Conservation (phyloP, 139 green algal genomes). For the Edaphochlamys debaryana region DNA sequence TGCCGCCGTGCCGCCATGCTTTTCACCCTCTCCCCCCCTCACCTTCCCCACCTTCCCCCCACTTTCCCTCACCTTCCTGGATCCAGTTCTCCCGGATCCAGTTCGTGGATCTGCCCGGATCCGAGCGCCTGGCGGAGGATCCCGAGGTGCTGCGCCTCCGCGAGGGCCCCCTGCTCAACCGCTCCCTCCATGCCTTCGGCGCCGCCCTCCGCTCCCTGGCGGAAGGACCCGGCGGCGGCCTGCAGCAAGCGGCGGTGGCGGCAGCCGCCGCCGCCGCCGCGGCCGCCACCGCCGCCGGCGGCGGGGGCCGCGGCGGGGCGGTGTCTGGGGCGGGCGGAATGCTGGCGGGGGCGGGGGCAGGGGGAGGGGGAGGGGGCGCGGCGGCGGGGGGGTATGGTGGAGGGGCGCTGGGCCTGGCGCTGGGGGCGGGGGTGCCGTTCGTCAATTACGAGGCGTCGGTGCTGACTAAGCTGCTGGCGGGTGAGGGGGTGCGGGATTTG, state of each 20-base stretch:
- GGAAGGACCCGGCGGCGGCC: conserved; percentile 17
- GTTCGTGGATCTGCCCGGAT: conserved; percentile 77
- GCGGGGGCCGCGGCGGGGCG: no score
- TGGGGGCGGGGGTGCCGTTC: conserved; percentile 26
- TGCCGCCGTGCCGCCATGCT: no score
- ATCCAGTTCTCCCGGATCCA: conserved; percentile 19
- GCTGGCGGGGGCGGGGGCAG: no score
- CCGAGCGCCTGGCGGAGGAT: conserved; percentile 74
- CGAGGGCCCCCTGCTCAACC: conserved; percentile 50
- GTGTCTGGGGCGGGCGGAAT: not conserved
- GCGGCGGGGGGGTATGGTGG: not conserved
- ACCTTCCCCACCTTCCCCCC: not conserved
- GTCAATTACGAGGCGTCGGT: conserved; percentile 60
- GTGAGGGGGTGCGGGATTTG: conserved; percentile 38
- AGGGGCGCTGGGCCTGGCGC: not conserved
- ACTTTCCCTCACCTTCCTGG: not conserved
- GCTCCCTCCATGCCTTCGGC: conserved; percentile 10
- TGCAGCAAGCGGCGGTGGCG: conserved; percentile 5
- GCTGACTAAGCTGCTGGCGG: conserved; percentile 69
- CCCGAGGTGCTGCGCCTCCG: conserved; percentile 73
- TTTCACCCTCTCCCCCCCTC: not conserved
- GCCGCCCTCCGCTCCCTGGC: conserved; percentile 35
- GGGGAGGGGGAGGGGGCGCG: no score
- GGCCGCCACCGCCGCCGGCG: not conserved
- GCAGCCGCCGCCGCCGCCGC: not conserved